Evolutionary conservation across 2,329 filamentous ascomycete species (phyloP), one percentile per base, ranked within the genome.

Genomic region (Davidsoniella australis): DNA sequence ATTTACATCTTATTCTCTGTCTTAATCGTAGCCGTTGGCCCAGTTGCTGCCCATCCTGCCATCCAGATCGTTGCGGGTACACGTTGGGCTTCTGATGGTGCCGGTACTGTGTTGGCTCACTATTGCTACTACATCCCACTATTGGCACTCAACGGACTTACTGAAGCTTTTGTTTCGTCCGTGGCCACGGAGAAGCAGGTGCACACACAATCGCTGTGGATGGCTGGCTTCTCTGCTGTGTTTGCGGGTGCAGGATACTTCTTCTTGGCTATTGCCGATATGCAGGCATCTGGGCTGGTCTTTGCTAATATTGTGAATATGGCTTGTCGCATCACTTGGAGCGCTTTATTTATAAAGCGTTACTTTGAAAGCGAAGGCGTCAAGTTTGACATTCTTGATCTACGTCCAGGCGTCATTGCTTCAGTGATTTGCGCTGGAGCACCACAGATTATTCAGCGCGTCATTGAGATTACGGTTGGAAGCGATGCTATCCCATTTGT

Each of bases 121-220:
- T 98, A 95, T 64, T 88, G 85, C 66, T 87, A 86, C 63, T 96
- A 94, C 66, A 85, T 98, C 52, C 91, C 91, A 0, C 78, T 96
- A 23, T 73, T 96, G 3, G 91, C 89, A 2, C 67, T 94, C 57
- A 98, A 98, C 59, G 91, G 91, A 47, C 76, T 96, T 18, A 78
- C 82, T 1, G 91, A 98, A 65, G 85, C 87, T 0, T 96, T 98
- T 58, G 88, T 96, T 14, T 81, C 88, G 1, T 86, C 85, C 2
- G 85, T 93, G 1, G 88, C 89, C 0, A 80, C 75, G 0, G 74
- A 85, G 54, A 64, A 71, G 3, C 74, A 96, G 56, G 75, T 98
- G 2, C 78, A 85, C 54, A 64, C 61, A 3, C 91, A 98, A 62
- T 85, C 83, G 0, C 61, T 77, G 4, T 91, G 80, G 78, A 96